Evolutionary conservation across 2,329 filamentous ascomycete genomes (phyloP).

Genomic region (Ophiobolus disseminans): DNA sequence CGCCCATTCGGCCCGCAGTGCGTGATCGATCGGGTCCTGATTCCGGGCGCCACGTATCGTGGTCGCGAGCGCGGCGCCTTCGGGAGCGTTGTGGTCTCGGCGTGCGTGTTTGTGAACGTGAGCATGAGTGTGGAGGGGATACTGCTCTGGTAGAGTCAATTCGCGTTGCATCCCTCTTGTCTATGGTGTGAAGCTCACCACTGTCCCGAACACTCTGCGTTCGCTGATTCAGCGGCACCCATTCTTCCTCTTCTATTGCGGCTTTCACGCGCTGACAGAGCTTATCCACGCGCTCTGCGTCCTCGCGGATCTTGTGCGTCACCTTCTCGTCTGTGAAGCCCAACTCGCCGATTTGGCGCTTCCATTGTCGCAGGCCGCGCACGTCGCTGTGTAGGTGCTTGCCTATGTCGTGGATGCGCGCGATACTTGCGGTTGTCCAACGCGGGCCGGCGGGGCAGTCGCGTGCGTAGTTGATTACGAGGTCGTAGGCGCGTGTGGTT

Average conservation of each 20-base stretch:
- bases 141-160: too few species aligned
- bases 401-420: conserved; percentile 14
- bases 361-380: conserved; percentile 10
- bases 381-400: conserved; percentile 16
- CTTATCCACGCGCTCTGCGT: not conserved
- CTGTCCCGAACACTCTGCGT: not conserved
- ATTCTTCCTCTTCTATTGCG: not conserved
- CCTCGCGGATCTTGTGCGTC: not conserved
- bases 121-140: too few species aligned
- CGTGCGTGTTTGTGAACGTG: too few species aligned
- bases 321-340: not conserved
- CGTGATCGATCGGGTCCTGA: too few species aligned
- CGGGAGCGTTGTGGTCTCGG: too few species aligned
- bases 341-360: not conserved
- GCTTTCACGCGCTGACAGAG: not conserved
- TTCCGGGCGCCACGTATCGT: too few species aligned
- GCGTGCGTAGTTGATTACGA: conserved; percentile 24
- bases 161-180: too few species aligned
- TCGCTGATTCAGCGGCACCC: not conserved
- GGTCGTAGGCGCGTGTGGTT: conserved; percentile 26
- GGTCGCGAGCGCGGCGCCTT: too few species aligned
- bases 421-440: conserved; percentile 22
- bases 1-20: too few species aligned
- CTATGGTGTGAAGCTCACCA: too few species aligned
- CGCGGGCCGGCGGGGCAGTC: conserved; percentile 23